Percentiles rank a stretch among this genome's conserved stretches.
Conservation (phyloP, 345 rosid species). For the Anastatica hierochuntica region DNA sequence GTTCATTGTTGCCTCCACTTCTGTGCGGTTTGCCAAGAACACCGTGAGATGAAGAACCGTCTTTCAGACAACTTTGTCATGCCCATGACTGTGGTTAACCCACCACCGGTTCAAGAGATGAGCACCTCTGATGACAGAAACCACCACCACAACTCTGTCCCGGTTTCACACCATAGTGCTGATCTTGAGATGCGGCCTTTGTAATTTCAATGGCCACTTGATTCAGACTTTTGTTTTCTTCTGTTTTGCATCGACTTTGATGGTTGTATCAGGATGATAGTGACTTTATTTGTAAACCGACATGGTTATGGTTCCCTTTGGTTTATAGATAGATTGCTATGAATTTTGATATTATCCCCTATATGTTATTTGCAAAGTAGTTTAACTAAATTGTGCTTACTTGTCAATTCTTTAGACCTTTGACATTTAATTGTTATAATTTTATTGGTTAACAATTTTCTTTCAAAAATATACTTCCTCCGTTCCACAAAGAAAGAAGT, state of each 20-base stretch:
- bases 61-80: constrained; percentile 61
- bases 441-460: too few relatives aligned
- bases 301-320: too few relatives aligned
- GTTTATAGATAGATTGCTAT: too few relatives aligned
- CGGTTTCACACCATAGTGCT: constrained; percentile 20
- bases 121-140: constrained; percentile 24
- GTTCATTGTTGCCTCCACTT: constrained; percentile 67
- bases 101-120: constrained; percentile 91
- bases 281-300: background rate
- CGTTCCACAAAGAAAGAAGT: too few relatives aligned
- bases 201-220: constrained; percentile 12
- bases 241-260: too few relatives aligned
- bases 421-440: too few relatives aligned
- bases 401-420: too few relatives aligned
- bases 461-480: too few relatives aligned
- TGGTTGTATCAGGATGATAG: background rate
- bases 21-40: constrained; percentile 78
- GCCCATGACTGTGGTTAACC: constrained; percentile 87
- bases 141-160: constrained; percentile 6
- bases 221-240: constrained; percentile 14
- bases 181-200: constrained; percentile 28
- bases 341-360: too few relatives aligned
- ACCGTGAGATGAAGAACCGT: constrained; percentile 77
- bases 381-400: too few relatives aligned
- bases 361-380: too few relatives aligned